Evolutionary conservation across 2,329 filamentous ascomycete genomes (phyloP).

Genomic region (Penicillium oxalicum): DNA sequence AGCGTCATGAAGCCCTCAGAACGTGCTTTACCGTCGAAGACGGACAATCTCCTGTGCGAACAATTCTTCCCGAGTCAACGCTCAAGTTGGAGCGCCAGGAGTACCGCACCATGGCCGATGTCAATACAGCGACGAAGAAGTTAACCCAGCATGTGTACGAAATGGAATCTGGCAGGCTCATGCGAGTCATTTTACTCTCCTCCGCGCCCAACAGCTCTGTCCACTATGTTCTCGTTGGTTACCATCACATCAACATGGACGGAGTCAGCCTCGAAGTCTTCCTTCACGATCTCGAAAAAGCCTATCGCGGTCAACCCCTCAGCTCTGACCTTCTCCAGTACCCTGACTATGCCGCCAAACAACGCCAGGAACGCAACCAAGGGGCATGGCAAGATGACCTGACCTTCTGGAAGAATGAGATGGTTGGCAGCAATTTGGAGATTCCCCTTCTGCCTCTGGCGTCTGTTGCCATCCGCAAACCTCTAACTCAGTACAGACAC

Average conservation of each 20-base stretch:
- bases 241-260: slow-evolving; percentile 16
- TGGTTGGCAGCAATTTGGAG: background rate
- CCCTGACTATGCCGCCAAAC: background rate
- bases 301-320: background rate
- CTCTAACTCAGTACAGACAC: background rate
- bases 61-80: background rate
- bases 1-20: background rate
- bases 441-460: background rate
- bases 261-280: slow-evolving; percentile 6
- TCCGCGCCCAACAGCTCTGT: background rate
- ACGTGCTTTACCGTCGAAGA: background rate
- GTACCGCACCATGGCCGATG: background rate
- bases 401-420: background rate
- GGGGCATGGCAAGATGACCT: background rate
- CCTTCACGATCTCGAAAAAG: slow-evolving; percentile 1
- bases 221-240: slow-evolving; percentile 1
- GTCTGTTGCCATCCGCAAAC: background rate
- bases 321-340: background rate
- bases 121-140: background rate
- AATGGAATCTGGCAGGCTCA: background rate
- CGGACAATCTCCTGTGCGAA: background rate
- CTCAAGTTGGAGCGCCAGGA: background rate
- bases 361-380: background rate
- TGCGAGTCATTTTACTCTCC: background rate
- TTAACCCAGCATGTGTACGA: background rate